Evolutionary conservation across 2,329 filamentous ascomycete genomes (phyloP).

Genomic region (Colletotrichum magnum): DNA sequence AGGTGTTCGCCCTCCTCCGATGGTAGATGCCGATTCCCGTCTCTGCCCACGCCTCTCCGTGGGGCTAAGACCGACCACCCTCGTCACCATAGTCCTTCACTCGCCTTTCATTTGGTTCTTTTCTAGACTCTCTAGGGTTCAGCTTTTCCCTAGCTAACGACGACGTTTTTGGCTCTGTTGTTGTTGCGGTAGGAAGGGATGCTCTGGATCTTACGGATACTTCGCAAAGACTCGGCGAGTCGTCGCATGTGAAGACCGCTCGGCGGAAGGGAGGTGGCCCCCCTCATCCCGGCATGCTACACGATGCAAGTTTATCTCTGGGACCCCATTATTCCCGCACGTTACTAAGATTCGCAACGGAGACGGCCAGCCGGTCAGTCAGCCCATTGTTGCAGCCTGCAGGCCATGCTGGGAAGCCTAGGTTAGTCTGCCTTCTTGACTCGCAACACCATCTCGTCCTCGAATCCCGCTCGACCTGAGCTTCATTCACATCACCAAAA

Average conservation of each 20-base stretch:
- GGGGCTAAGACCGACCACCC: background rate
- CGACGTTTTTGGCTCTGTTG: no score
- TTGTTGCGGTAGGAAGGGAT: no score
- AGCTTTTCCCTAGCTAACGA: no score
- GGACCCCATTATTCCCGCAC: slow-evolving; percentile 25
- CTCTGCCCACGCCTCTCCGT: slow-evolving; percentile 31
- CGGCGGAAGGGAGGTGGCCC: background rate
- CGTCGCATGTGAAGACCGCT: background rate
- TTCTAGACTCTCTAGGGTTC: background rate
- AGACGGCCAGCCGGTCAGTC: background rate
- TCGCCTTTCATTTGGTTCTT: background rate
- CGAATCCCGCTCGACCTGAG: background rate
- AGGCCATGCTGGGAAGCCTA: no score
- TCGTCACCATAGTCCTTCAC: background rate
- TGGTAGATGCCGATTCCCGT: slow-evolving; percentile 31
- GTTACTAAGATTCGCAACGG: background rate
- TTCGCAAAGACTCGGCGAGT: background rate
- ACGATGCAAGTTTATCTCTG: slow-evolving; percentile 14
- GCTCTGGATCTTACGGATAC: no score
- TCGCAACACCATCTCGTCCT: background rate
- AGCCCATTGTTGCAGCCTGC: background rate
- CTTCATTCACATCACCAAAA: background rate
- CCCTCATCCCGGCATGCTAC: no score
- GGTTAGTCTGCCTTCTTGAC: background rate
- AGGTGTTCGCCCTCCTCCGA: slow-evolving; percentile 1